These are phyloP conservation scores for Candida tropicalis DNA, from an alignment of 1,139 yeast genomes.

Conservation along the genomic window DNA sequence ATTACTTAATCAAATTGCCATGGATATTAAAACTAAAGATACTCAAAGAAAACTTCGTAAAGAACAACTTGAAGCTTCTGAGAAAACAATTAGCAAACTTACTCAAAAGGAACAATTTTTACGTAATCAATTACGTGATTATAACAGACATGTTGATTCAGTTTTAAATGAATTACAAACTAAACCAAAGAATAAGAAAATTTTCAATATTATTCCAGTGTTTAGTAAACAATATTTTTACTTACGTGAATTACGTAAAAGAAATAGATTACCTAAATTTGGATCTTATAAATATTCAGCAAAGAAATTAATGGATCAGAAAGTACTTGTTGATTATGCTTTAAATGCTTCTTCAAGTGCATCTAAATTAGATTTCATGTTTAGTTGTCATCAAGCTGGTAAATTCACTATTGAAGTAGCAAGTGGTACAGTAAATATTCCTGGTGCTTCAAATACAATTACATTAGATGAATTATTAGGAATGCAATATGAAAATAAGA, in stretches of 20 bases:
- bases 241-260: conserved; percentile 67
- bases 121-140: conserved; percentile 62
- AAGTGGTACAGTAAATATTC: conserved; percentile 42
- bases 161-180: conserved; percentile 66
- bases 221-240: conserved; percentile 82
- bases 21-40: conserved; percentile 80
- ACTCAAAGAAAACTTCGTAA: conserved; percentile 65
- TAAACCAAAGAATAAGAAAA: conserved; percentile 52
- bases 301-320: conserved; percentile 73
- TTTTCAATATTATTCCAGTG: conserved; percentile 58
- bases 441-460: conserved; percentile 56
- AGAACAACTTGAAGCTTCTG: conserved; percentile 62
- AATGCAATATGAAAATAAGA: conserved; percentile 63
- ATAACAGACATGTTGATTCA: conserved; percentile 68
- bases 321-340: conserved; percentile 61
- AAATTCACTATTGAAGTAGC: conserved; percentile 70
- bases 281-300: conserved; percentile 86
- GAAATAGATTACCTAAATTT: conserved; percentile 71
- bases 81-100: conserved; percentile 61
- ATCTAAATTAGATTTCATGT: conserved; percentile 73
- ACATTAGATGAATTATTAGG: conserved; percentile 70
- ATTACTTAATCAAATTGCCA: conserved; percentile 78
- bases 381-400: conserved; percentile 76
- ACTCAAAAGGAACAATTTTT: conserved; percentile 64
- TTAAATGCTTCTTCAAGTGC: conserved; percentile 47